Evolutionary conservation across 73 alveolate species (phyloP).

Genomic region (Paramecium biaurelia): DNA sequence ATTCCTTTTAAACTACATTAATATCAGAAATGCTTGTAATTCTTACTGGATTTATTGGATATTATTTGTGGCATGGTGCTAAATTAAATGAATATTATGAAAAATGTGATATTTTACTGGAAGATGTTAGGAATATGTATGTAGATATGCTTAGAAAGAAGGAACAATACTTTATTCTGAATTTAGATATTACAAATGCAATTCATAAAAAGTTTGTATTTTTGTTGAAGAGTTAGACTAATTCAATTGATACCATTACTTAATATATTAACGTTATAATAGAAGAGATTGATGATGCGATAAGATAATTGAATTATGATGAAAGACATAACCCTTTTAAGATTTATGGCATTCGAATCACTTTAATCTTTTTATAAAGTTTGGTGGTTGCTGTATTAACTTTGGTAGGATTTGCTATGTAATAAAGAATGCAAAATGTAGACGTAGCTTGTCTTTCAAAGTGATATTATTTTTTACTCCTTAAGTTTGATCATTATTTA

Average conservation of each 20-base stretch:
- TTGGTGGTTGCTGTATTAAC: background rate
- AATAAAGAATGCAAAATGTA: conserved; percentile 7
- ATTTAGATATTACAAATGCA: background rate
- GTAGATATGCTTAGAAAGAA: background rate
- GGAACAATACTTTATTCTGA: background rate
- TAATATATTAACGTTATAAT: background rate
- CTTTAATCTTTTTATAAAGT: conserved; percentile 8
- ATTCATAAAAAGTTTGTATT: conserved; percentile 13
- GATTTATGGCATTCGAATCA: conserved; percentile 9
- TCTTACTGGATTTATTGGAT: background rate
- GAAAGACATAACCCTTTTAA: background rate
- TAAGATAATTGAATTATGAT: conserved; percentile 6
- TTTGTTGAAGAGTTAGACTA: background rate
- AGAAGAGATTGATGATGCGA: background rate
- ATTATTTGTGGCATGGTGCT: conserved; percentile 23
- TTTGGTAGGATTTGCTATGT: background rate
- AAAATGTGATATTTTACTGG: background rate
- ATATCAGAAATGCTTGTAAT: background rate
- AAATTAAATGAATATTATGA: conserved; percentile 22
- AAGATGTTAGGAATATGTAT: conserved; percentile 26
- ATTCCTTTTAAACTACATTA: background rate
- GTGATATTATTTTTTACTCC: background rate
- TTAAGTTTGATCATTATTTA: background rate
- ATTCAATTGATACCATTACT: background rate
- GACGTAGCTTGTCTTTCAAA: background rate